Percentiles rank a stretch among this genome's conserved stretches.
phyloP scores from a whole-genome alignment of 352 stramenopile species.

The Phytophthora megakarya region DNA sequence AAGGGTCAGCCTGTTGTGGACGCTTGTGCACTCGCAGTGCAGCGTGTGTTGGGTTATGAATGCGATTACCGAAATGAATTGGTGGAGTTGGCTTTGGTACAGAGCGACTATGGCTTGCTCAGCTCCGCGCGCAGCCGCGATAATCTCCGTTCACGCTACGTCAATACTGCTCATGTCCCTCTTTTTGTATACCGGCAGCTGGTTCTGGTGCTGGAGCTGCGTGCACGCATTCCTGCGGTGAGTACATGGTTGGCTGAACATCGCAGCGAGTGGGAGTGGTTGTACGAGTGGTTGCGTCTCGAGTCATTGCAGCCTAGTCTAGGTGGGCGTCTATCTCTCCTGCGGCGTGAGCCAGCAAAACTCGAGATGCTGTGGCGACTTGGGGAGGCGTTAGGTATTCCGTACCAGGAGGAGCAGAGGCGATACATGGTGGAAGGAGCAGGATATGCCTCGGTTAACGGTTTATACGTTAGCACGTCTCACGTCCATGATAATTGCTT shows the following conservation, averaged over 20 bases:
- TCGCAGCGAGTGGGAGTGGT: conserved; percentile 73
- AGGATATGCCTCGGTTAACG: conserved; percentile 92
- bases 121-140: conserved; percentile 69
- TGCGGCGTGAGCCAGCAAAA: conserved; percentile 79
- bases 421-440: conserved; percentile 90
- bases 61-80: conserved; percentile 65
- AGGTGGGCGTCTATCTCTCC: conserved; percentile 61
- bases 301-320: conserved; percentile 84
- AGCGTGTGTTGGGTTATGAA: conserved; percentile 67
- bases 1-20: conserved; percentile 87
- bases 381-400: conserved; percentile 62
- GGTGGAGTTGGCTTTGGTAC: conserved; percentile 67
- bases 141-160: conserved; percentile 64
- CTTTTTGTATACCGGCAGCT: conserved; percentile 86
- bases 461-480: conserved; percentile 90
- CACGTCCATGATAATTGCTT: conserved; percentile 77
- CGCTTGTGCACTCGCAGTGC: conserved; percentile 62
- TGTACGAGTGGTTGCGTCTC: conserved; percentile 88
- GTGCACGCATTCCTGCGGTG: conserved; percentile 63
- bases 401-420: conserved; percentile 76
- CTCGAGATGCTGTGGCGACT: conserved; percentile 70
- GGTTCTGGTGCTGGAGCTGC: conserved; percentile 68
- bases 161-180: conserved; percentile 70
- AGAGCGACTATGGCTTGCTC: conserved; percentile 73
- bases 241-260: conserved; percentile 61